Evolutionary conservation across 2,329 filamentous ascomycete genomes (phyloP), one percentile per base, ranked within the genome.

Genomic region (Gaeumannomyces tritici): DNA sequence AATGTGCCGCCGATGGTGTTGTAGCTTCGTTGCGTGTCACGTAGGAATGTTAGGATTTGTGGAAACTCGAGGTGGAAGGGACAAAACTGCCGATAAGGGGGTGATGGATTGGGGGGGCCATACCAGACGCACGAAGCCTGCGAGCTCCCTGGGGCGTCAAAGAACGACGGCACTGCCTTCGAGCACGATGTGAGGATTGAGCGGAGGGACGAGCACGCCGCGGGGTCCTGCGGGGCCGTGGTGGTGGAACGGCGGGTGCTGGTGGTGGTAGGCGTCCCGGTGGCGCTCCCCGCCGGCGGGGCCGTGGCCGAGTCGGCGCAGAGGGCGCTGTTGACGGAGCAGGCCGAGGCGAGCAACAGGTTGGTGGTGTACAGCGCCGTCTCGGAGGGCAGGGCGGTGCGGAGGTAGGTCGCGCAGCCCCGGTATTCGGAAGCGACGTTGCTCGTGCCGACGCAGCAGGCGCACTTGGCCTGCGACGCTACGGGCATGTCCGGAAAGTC

Each of bases 61-160:
- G n/a, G n/a, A 55, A 7, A 55, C 11, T 33, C 9, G 7, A 33
- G 31, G 2, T 33, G 4, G 27, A 33, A 33, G n/a, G n/a, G n/a
- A 33, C 1, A 33, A 33, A 33, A 12, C 31, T 8, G 6, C 5
- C 9, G 9, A 12, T 1, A 21, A 24, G 42, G 5, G 35, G 42
- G 9, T 5, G 18, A 21, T 13, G 11, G 13, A 9, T 1, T 12
- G 8, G 21, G 24, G n/a, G n/a, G n/a, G n/a, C 51, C 66, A 21
- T 28, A 70, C 67, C 71, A 72, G 15, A 72, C 35, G 60, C 71
- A 72, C 3, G 61, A 64, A 1, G 68, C 69, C 15, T 62, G 47
- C 5, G 67, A 60, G 11, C 4, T 42, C 12, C 59, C 51, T n/a
- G 56, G 27, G 27, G 65, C 62, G 9, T 66, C 66, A 26, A 27